These are phyloP conservation scores for Yamagishiella unicocca DNA, from an alignment of 139 green algal species.

Conservation along the genomic window DNA sequence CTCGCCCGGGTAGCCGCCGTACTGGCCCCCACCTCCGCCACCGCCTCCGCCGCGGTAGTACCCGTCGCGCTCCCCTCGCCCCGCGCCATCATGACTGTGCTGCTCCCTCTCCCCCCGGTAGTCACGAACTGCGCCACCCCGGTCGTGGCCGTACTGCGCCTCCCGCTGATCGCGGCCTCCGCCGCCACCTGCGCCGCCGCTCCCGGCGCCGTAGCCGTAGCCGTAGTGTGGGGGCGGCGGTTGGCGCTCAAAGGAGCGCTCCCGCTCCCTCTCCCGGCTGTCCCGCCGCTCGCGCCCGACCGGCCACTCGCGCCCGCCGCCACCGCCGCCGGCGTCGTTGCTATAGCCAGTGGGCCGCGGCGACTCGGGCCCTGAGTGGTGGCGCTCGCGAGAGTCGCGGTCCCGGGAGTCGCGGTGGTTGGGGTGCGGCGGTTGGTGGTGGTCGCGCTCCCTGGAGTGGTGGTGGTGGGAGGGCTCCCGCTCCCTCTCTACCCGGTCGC, in stretches of 20 bases:
- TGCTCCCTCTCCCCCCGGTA: constrained; percentile 7
- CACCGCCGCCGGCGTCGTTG: neutral
- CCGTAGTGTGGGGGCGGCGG: neutral
- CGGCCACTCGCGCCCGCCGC: constrained; percentile 11
- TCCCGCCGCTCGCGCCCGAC: neutral
- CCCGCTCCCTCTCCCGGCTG: neutral
- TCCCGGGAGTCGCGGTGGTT: neutral
- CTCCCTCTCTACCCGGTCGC: neutral
- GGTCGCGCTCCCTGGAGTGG: neutral
- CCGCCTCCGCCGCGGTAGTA: constrained; percentile 11
- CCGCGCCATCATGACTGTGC: neutral
- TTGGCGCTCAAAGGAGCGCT: constrained; percentile 6
- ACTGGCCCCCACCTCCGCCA: neutral
- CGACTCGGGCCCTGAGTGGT: neutral
- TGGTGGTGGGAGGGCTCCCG: constrained; percentile 14
- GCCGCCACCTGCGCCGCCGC: constrained; percentile 1
- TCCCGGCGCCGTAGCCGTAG: neutral
- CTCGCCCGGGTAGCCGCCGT: neutral
- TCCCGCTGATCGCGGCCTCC: neutral
- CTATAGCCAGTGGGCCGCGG: neutral
- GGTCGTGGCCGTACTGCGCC: neutral
- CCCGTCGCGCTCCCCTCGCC: neutral
- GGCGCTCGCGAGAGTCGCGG: neutral
- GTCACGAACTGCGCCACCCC: neutral
- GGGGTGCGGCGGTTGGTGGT: neutral